Evolutionary conservation across 768 basidiomycete genomes (phyloP), one percentile per base, ranked within the genome.

Genomic region (Boletus patriciae): DNA sequence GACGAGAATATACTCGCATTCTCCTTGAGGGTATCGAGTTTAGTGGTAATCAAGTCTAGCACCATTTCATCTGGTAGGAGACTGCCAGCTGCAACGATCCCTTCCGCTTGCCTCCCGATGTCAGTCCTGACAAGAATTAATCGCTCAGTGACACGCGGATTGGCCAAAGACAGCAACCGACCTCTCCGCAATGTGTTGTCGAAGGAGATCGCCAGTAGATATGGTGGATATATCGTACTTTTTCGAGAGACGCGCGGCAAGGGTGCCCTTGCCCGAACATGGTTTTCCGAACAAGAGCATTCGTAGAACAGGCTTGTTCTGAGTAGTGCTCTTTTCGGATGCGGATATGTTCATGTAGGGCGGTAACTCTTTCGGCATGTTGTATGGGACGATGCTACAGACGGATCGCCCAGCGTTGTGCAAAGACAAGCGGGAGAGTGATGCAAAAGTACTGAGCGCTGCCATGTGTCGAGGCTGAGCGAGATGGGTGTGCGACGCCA

Each of bases 231-330:
- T 80, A 61, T 88, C 83, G 70, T 89, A 93, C 66, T 87, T 88
- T 60, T 83, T 78, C 51, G 87, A 82, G 34, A 95, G 80, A 37
- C 85, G 80, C 7, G 81, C 77, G 9, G 88, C 79, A 44, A 94
- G 78, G 6, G 93, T 95, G 34, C 93, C 93, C 75, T 95, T 90
- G 50, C 88, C 88, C 34, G 86, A 84, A 34, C 88, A 88, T 12
- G 79, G 81, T 66, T 83, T 83, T 27, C 81, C 81, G 63, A 82
- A 77, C 71, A 82, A 73, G 59, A 82, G 66, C 79, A 82, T 81
- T 40, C 81, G 70, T 58, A 81, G 56, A 34, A 46, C 51, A 25
- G 69, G 61, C 43, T 52, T 60, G 58, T 23, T 55, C 71, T 70
- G 53, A 62, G 65, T 19, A 68, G 71, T 42, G 67, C 62, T 41